phyloP scores from a whole-genome alignment of 2,329 filamentous ascomycete species.

The Aspergillus ustus region DNA sequence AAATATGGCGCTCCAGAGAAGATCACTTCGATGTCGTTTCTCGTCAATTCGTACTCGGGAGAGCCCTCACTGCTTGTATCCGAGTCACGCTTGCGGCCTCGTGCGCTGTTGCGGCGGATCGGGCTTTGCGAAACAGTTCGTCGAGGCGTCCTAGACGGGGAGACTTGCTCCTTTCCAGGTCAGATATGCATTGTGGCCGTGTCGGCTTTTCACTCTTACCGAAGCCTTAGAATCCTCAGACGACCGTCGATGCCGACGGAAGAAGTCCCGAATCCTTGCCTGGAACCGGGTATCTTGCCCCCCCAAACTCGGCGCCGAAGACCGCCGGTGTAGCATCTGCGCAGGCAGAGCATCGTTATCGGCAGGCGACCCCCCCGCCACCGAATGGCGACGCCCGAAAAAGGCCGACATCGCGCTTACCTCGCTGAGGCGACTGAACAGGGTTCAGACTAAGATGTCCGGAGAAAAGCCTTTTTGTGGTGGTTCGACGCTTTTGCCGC shows the following conservation, averaged over 20 bases:
- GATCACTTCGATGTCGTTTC: conserved; percentile 45
- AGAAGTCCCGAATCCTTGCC: conserved; percentile 27
- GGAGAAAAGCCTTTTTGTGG: background rate
- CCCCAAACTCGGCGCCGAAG: conserved; percentile 19
- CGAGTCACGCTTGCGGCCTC: background rate
- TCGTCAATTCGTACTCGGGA: conserved; percentile 28
- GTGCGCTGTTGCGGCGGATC: background rate
- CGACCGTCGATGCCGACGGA: conserved; percentile 25
- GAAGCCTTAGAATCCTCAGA: background rate
- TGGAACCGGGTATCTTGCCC: conserved; percentile 2
- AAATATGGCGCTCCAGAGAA: conserved; percentile 52
- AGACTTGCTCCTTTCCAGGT: background rate
- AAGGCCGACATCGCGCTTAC: conserved; percentile 29
- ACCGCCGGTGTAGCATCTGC: conserved; percentile 11
- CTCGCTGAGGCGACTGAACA: background rate
- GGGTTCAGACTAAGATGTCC: background rate
- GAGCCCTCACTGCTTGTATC: background rate
- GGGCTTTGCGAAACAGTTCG: background rate
- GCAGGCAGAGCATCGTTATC: conserved; percentile 13
- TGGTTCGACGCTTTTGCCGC: background rate
- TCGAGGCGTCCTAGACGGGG: background rate
- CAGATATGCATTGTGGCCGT: background rate
- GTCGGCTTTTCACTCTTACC: background rate
- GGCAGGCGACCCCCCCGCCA: conserved; percentile 24
- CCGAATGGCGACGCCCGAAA: conserved; percentile 34